Evolutionary conservation across 2,329 filamentous ascomycete genomes (phyloP).

Genomic region (Cladosporium austrohemisphaericum): DNA sequence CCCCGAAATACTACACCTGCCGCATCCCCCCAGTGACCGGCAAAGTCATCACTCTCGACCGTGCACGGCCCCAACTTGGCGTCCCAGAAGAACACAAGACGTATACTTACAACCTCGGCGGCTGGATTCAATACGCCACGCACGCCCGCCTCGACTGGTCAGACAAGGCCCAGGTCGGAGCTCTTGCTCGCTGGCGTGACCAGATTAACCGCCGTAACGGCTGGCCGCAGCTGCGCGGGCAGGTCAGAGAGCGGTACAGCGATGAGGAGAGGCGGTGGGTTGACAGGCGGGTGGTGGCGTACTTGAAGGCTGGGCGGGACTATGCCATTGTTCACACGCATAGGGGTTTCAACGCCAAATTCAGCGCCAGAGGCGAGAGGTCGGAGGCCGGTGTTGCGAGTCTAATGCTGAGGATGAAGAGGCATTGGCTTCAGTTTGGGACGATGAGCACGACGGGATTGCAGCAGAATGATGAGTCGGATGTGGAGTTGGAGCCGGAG

Average conservation of each 20-base stretch:
- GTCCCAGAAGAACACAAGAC: constrained; percentile 58
- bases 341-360: neutral
- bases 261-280: constrained; percentile 39
- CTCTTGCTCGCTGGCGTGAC: constrained; percentile 53
- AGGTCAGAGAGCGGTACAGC: constrained; percentile 53
- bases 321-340: neutral
- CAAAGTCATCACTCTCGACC: constrained; percentile 22
- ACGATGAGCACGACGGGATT: no score
- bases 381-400: neutral
- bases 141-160: constrained; percentile 48
- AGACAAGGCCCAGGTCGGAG: constrained; percentile 55
- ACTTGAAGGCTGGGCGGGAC: neutral
- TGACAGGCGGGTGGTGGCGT: neutral
- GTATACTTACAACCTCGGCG: constrained; percentile 67
- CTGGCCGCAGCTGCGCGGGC: constrained; percentile 50
- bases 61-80: constrained; percentile 10
- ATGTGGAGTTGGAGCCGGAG: no score
- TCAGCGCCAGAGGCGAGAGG: neutral
- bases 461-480: no score
- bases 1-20: constrained; percentile 20
- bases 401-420: neutral
- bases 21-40: constrained; percentile 13
- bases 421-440: no score
- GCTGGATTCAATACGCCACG: constrained; percentile 75
- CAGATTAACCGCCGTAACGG: constrained; percentile 18